Percentiles rank a stretch among this genome's conserved stretches.
phyloP scores from a whole-genome alignment of 306 rosid genomes.

The Prunus kanzakura region DNA sequence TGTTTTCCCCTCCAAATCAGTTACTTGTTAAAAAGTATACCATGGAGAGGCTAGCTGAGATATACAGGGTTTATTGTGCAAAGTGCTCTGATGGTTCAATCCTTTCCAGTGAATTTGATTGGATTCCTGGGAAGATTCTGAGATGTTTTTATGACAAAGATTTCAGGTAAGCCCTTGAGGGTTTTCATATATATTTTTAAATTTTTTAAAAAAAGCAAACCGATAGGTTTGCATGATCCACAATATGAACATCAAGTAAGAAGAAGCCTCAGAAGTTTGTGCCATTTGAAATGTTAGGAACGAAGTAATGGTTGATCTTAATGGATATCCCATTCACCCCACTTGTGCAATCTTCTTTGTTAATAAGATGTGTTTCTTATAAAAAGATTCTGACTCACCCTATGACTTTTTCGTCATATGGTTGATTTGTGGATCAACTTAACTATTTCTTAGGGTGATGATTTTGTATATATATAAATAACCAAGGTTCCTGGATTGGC shows the following conservation, averaged over 20 bases:
- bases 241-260: neutral
- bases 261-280: neutral
- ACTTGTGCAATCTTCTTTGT: neutral
- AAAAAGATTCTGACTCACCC: neutral
- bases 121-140: conserved; percentile 95
- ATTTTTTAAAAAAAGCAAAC: no score
- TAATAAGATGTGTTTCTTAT: neutral
- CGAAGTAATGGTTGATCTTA: neutral
- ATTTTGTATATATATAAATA: neutral
- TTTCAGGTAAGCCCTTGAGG: conserved; percentile 62
- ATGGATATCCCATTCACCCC: neutral
- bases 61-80: conserved; percentile 64
- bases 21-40: conserved; percentile 89
- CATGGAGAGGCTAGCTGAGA: conserved; percentile 88
- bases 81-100: conserved; percentile 44
- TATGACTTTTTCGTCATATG: neutral
- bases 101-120: conserved; percentile 53
- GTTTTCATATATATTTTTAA: neutral
- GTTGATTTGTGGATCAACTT: neutral
- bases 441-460: neutral
- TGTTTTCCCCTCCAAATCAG: conserved; percentile 42
- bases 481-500: neutral
- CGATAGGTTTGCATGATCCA: no score
- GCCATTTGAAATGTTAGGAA: conserved; percentile 1
- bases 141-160: conserved; percentile 95